A percentile compares a stretch with the other conserved stretches of the same genome.
Conservation (phyloP, 2,329 filamentous ascomycete species). For the Leptographium lundbergii region DNA sequence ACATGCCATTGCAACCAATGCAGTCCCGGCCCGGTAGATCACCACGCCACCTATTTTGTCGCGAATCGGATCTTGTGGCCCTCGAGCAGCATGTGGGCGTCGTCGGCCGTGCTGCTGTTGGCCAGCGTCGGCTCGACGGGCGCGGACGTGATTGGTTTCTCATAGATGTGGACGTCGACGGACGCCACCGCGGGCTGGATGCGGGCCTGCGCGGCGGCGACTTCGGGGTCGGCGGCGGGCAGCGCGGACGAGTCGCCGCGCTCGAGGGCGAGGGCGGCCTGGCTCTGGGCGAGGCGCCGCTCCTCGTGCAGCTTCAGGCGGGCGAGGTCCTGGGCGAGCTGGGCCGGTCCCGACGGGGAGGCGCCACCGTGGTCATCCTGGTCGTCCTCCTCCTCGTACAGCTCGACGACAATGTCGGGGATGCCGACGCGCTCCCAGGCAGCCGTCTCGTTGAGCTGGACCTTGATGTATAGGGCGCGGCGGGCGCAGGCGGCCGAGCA, state of each 20-base stretch:
- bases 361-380: constrained; percentile 20
- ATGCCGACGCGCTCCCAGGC: constrained; percentile 67
- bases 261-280: constrained; percentile 36
- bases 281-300: constrained; percentile 25
- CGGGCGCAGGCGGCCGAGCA: constrained; percentile 70
- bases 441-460: constrained; percentile 75
- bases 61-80: constrained; percentile 27
- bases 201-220: constrained; percentile 24
- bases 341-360: constrained; percentile 3
- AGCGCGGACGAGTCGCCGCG: constrained; percentile 36
- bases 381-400: constrained; percentile 53
- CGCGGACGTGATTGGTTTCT: constrained; percentile 31
- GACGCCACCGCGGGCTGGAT: constrained; percentile 22
- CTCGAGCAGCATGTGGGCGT: constrained; percentile 34
- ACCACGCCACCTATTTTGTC: not conserved
- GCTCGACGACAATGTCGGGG: constrained; percentile 41
- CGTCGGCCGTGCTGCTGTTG: constrained; percentile 18
- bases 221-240: constrained; percentile 26
- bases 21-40: too few species aligned
- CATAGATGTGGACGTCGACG: constrained; percentile 37
- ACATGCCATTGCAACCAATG: not conserved
- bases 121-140: constrained; percentile 25
- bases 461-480: constrained; percentile 71
- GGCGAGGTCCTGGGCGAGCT: constrained; percentile 23
- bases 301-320: constrained; percentile 32